Conservation (phyloP, 768 basidiomycete genomes). For the Leccinum incarnatum region DNA sequence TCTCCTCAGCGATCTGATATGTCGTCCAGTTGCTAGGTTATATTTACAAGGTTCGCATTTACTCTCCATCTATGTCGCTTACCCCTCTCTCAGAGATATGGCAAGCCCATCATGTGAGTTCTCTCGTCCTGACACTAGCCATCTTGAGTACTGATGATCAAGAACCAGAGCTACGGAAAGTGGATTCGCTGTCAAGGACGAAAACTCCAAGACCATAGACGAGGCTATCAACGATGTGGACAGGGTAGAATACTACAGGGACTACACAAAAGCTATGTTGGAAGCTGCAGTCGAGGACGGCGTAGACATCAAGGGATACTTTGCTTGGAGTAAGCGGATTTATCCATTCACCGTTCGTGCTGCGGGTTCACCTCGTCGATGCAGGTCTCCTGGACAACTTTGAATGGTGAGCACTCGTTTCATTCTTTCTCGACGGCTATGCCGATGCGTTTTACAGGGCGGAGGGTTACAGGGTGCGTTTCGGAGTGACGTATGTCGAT, state of each 20-base stretch:
- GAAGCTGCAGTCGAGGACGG: conserved; percentile 61
- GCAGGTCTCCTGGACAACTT: conserved; percentile 73
- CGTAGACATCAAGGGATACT: conserved; percentile 65
- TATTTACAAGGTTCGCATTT: conserved; percentile 54
- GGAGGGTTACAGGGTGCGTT: conserved; percentile 66
- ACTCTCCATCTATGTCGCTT: neutral
- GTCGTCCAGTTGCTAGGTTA: conserved; percentile 57
- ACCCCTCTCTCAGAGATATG: conserved; percentile 37
- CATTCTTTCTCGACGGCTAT: neutral
- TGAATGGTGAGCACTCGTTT: conserved; percentile 47
- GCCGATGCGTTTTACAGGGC: conserved; percentile 36
- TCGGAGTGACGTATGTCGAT: conserved; percentile 74
- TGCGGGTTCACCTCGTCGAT: neutral
- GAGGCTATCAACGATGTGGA: conserved; percentile 58
- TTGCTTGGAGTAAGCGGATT: conserved; percentile 62
- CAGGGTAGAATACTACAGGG: conserved; percentile 66
- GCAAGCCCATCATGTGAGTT: conserved; percentile 55
- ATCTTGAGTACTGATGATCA: neutral
- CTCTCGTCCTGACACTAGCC: neutral
- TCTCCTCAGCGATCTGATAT: neutral
- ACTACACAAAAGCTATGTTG: conserved; percentile 53
- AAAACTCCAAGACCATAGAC: conserved; percentile 51
- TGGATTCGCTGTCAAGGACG: conserved; percentile 70
- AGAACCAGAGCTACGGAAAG: conserved; percentile 64
- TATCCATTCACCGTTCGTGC: neutral